Evolutionary conservation across 805 yeast species (phyloP).

Genomic region (Ogataea nitratoaversa): DNA sequence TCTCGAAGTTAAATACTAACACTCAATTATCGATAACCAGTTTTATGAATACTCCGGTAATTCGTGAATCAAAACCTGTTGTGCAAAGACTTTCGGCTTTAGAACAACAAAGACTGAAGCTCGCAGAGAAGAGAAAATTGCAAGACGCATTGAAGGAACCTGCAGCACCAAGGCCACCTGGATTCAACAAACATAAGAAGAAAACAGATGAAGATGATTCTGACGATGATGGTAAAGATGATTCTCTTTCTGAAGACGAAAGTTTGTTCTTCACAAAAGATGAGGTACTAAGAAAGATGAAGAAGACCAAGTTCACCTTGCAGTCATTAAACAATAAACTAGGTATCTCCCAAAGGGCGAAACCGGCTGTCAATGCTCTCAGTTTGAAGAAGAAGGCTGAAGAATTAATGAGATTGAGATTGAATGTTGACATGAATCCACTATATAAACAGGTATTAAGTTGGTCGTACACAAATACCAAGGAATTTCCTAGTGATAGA

Average conservation of each 20-base stretch:
- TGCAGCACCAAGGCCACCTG: conserved; percentile 51
- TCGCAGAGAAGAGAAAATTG: conserved; percentile 22
- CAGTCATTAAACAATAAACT: conserved; percentile 26
- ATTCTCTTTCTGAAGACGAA: conserved; percentile 34
- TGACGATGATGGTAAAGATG: conserved; percentile 17
- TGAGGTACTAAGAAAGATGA: conserved; percentile 29
- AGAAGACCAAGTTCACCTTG: conserved; percentile 20
- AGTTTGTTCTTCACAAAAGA: conserved; percentile 38
- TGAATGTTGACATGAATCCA: conserved; percentile 74
- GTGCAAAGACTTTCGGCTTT: conserved; percentile 23
- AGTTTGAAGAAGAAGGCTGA: conserved; percentile 54
- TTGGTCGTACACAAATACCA: conserved; percentile 67
- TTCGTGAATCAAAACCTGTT: conserved; percentile 8
- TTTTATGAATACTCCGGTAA: conserved; percentile 4
- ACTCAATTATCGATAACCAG: conserved; percentile 14
- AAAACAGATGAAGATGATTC: conserved; percentile 9
- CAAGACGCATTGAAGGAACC: conserved; percentile 30
- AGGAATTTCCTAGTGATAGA: conserved; percentile 57
- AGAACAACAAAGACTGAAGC: conserved; percentile 24
- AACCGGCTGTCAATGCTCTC: conserved; percentile 29
- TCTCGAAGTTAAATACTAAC: background rate
- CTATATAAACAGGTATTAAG: conserved; percentile 62
- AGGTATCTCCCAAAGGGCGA: conserved; percentile 5
- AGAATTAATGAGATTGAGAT: conserved; percentile 71
- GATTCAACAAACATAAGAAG: conserved; percentile 38